Evolutionary conservation across 352 stramenopile species (phyloP).

Genomic region (Globisporangium iwayamae): DNA sequence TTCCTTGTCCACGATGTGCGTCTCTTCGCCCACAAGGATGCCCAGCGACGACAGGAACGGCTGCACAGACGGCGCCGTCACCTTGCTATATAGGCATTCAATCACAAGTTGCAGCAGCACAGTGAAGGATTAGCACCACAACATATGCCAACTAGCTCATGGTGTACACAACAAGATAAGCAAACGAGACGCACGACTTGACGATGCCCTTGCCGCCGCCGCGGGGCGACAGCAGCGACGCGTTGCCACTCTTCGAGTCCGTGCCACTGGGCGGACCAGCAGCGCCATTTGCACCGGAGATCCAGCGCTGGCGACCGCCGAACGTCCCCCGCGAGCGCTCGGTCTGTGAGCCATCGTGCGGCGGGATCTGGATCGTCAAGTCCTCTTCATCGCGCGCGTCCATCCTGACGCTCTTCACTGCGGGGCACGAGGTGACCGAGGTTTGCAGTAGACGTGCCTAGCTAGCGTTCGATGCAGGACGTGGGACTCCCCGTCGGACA

Average conservation of each 20-base stretch:
- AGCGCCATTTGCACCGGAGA: constrained; percentile 27
- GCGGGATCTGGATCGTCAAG: constrained; percentile 67
- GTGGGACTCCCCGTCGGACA: too few relatives aligned
- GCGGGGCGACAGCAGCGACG: constrained; percentile 41
- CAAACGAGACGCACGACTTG: constrained; percentile 34
- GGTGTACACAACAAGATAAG: neutral
- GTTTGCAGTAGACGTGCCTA: too few relatives aligned
- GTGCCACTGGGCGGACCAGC: constrained; percentile 14
- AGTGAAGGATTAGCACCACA: constrained; percentile 1
- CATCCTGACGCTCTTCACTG: constrained; percentile 18
- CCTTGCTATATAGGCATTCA: constrained; percentile 30
- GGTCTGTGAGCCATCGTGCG: constrained; percentile 64
- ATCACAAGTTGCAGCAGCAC: neutral
- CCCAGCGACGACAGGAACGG: constrained; percentile 73
- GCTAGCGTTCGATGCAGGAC: too few relatives aligned
- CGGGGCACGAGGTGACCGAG: too few relatives aligned
- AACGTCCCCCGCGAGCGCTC: constrained; percentile 68
- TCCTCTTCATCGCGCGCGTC: constrained; percentile 59
- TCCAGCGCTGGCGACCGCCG: constrained; percentile 70
- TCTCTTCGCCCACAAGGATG: constrained; percentile 68
- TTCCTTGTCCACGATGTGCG: constrained; percentile 78
- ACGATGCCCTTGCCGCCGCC: constrained; percentile 26
- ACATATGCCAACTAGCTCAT: neutral
- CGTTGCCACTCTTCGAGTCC: constrained; percentile 34
- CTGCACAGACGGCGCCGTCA: constrained; percentile 63